Evolutionary conservation across 1,284 basidiomycete genomes (phyloP), one percentile per base, ranked within the genome.

Genomic region (Ceratobasidium sp.): DNA sequence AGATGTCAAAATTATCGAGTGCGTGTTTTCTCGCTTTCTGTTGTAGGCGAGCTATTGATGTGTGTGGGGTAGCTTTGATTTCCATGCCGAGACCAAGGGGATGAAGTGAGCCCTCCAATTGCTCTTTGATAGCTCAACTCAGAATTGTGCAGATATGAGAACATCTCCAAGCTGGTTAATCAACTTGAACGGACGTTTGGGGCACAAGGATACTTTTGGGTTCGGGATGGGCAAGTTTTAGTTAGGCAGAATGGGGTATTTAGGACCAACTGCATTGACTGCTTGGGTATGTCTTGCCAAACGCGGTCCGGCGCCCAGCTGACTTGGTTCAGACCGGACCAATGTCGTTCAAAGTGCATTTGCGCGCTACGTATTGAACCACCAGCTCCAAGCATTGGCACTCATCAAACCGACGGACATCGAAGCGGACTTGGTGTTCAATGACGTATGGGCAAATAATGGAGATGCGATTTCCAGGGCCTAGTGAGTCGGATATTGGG

Each of bases 381-480:
- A 85, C 68, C 94, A 98, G 77, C 82, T 96, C 13, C 87, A 90
- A 29, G 92, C 91, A 45, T 84, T 95, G 1, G 94, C 90, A 0
- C 77, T 94, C 27, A 78, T 86, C 1, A 80, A 81, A 38, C 80
- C 81, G 13, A 74, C 77, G 31, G 82, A 82, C 53, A 83, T 84
- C 29, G 87, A 88, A 54, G 84, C 88, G 58, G 93, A 97, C 75
- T 76, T 87, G 15, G 87, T 91, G 2, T 96, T 96, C 79, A 97
- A 96, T 74, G 90, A 94, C 77, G 86, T 94, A 25, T 98, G 96
- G 96, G 96, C 96, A 1, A 96, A 96, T 76, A 96, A 96, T 72
- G 94, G 93, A 1, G 93, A 96, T 76, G 88, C 91, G 1, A 92
- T 95, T 71, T 93, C 90, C 76, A 84, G 88, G 71, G 87, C 88